Base-by-base conservation (phyloP, 768 basidiomycete genomes). In the Aureoboletus auriporus region DNA sequence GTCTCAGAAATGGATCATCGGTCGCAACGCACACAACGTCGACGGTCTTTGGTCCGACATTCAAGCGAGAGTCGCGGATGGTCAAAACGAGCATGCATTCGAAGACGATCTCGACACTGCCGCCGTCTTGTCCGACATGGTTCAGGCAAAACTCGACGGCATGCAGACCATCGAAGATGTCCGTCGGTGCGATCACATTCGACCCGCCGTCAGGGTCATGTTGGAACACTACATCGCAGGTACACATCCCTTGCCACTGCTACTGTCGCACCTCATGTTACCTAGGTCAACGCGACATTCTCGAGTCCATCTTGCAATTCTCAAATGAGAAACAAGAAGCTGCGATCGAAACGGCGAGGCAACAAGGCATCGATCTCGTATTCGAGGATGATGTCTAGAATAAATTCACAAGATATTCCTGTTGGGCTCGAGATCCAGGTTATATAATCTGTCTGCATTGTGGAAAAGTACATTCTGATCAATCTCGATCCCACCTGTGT, bases 101-200 rank as follows among this genome's bases (percentile, higher is more conserved):
- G 82, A 90, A 57, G 75, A 82, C 52, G 73, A 87, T 53, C 64
- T 93, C 35, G 84, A 89, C 36, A 82, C 84, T 0, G 76, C 87
- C 8, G 79, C 75, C 6, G 68, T 75, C 55, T 61, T 96, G 50
- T 72, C 71, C 20, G 81, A 83, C 16, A 93, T 94, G 89, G 68
- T 83, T 4, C 65, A 75, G 46, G 58, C 64, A 16, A 62, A 83
- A 42, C 55, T 80, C 20, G 70, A 74, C 13, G 73, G 72, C 3
- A 70, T 89, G 13, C 83, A 84, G 13, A 57, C 56, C 26, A 47
- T 66, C 41, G 41, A 41, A 31, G 48, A 58, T 14, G 53, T 64
- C 10, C 46, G 53, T 6, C 49, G 41, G 4, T 48, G 48, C n/a
- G 56, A 46, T 28, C 43, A 16, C 4, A 59, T 81, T 37, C 73